A percentile compares a stretch with the other conserved stretches of the same genome.
Evolutionary conservation across 1,139 yeast species (phyloP).

Genomic region (Geotrichum fermentans): DNA sequence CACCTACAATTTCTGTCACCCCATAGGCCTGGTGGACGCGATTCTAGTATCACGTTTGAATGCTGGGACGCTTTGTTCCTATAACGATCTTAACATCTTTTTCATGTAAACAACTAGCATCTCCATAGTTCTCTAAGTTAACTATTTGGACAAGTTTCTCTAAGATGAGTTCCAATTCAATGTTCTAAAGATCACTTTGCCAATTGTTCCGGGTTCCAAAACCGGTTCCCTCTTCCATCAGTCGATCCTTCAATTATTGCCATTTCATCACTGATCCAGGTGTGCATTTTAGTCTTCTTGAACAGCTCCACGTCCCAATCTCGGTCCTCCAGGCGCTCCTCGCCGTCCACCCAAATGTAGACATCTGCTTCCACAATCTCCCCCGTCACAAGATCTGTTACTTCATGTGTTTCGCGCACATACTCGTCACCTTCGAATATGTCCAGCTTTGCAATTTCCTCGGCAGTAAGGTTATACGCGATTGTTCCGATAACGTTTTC

Average conservation of each 20-base stretch:
- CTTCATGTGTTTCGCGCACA: slow-evolving; percentile 25
- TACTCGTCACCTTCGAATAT: slow-evolving; percentile 37
- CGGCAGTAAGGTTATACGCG: slow-evolving; percentile 28
- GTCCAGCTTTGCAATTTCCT: slow-evolving; percentile 30
- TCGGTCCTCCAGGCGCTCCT: slow-evolving; percentile 1
- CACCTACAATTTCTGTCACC: no score
- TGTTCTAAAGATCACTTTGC: background rate
- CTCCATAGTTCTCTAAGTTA: no score
- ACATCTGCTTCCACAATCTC: slow-evolving; percentile 24
- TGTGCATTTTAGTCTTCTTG: slow-evolving; percentile 11
- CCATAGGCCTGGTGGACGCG: no score
- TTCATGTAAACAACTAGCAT: no score
- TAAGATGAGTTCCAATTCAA: no score
- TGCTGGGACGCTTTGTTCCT: no score
- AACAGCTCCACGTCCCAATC: slow-evolving; percentile 16
- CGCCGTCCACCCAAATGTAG: slow-evolving; percentile 30
- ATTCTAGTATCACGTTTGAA: no score
- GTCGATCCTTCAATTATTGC: slow-evolving; percentile 7
- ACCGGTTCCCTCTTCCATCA: slow-evolving; percentile 11
- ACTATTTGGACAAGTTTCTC: no score
- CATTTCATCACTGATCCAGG: slow-evolving; percentile 15
- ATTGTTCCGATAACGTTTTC: slow-evolving; percentile 31
- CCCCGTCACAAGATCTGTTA: slow-evolving; percentile 23
- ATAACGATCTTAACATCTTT: no score
- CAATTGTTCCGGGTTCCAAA: slow-evolving; percentile 5